These are phyloP conservation scores for Eremothecium cymbalariae DNA, from an alignment of 1,139 yeast species.

Conservation along the genomic window DNA sequence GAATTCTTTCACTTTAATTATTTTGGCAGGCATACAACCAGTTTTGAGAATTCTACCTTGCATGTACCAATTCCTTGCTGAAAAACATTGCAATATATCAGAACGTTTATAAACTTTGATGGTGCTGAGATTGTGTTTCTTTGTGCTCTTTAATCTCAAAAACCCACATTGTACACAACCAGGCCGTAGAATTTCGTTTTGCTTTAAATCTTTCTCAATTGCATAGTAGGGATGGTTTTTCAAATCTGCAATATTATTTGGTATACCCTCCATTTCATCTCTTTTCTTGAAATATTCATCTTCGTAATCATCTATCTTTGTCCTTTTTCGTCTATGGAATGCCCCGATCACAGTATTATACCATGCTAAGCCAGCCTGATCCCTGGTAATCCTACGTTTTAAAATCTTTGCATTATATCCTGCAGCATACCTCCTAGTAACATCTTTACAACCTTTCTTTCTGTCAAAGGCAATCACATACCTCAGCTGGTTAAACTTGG, in stretches of 20 bases:
- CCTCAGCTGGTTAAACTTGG: constrained; percentile 50
- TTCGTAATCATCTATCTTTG: constrained; percentile 59
- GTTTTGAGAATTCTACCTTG: constrained; percentile 65
- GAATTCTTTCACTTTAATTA: constrained; percentile 26
- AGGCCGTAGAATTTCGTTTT: constrained; percentile 65
- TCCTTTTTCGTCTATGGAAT: constrained; percentile 31
- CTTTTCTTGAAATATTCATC: constrained; percentile 59
- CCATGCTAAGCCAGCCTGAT: constrained; percentile 57
- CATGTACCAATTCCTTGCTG: constrained; percentile 83
- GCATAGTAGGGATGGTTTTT: constrained; percentile 85
- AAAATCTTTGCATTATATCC: constrained; percentile 67
- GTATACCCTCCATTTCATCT: constrained; percentile 76
- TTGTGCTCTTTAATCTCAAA: constrained; percentile 40
- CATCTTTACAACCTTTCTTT: constrained; percentile 61
- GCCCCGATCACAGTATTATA: constrained; percentile 35
- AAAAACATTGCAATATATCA: constrained; percentile 53
- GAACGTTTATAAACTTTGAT: constrained; percentile 55
- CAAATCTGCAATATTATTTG: constrained; percentile 73
- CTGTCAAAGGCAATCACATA: constrained; percentile 75
- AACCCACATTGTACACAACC: constrained; percentile 60
- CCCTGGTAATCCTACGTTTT: constrained; percentile 60
- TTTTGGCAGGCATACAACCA: constrained; percentile 61
- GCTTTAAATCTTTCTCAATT: constrained; percentile 61
- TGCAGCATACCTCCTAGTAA: constrained; percentile 73
- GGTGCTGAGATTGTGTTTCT: constrained; percentile 22